These are phyloP conservation scores for Parsonsia alboflavescens DNA, from an alignment of 257 asterid species.

Conservation along the genomic window DNA sequence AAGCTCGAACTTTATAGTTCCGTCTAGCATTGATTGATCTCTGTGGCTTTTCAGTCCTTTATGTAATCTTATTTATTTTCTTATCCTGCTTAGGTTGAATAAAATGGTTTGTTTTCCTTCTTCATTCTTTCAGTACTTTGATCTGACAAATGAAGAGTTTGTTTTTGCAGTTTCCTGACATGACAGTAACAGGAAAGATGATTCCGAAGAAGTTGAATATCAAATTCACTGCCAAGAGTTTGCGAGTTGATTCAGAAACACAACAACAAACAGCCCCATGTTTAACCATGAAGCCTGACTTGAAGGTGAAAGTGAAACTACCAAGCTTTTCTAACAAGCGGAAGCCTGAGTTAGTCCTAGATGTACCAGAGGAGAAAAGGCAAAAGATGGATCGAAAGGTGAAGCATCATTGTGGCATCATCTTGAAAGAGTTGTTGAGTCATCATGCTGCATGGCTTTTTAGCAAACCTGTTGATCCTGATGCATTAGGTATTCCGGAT, in stretches of 20 bases:
- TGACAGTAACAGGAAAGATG: conserved; percentile 28
- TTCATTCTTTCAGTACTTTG: background rate
- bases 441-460: conserved; percentile 43
- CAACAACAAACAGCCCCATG: conserved; percentile 17
- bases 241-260: conserved; percentile 25
- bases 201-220: conserved; percentile 35
- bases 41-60: background rate
- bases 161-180: conserved; percentile 18
- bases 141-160: conserved; percentile 2
- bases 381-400: conserved; percentile 47
- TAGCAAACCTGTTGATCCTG: conserved; percentile 73
- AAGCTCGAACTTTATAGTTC: background rate
- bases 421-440: conserved; percentile 45
- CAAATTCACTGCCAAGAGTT: conserved; percentile 41
- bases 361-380: conserved; percentile 37
- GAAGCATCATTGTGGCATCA: conserved; percentile 42
- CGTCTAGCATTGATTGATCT: background rate
- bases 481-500: conserved; percentile 58
- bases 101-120: background rate
- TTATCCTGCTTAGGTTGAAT: background rate
- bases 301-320: conserved; percentile 22
- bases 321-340: conserved; percentile 44
- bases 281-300: conserved; percentile 16
- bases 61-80: background rate
- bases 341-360: conserved; percentile 28